phyloP scores from a whole-genome alignment of 2,329 filamentous ascomycete genomes.

The Cadophora malorum region DNA sequence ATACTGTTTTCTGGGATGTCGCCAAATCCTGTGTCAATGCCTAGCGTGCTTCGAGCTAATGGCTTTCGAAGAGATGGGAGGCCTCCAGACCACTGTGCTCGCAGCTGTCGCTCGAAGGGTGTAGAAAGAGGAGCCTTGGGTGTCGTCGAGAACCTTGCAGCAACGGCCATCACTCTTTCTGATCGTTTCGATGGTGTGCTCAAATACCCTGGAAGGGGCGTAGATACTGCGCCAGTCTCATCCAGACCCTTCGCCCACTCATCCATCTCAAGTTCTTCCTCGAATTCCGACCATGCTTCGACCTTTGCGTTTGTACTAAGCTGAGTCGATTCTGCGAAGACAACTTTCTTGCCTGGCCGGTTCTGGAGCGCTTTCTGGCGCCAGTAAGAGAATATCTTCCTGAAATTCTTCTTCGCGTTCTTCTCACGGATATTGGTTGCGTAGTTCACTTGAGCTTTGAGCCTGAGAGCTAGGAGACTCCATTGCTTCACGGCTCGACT shows the following conservation, averaged over 20 bases:
- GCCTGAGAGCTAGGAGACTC: conserved; percentile 41
- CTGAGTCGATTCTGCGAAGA: conserved; percentile 21
- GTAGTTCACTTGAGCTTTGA: conserved; percentile 39
- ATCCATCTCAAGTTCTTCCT: conserved; percentile 38
- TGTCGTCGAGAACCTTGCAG: conserved; percentile 51
- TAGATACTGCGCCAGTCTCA: conserved; percentile 30
- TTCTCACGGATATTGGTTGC: conserved; percentile 43
- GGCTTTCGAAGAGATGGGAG: conserved; percentile 31
- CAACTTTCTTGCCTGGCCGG: conserved; percentile 28
- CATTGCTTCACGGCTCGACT: conserved; percentile 43
- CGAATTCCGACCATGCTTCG: conserved; percentile 44
- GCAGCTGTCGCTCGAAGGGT: conserved; percentile 50
- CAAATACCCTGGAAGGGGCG: conserved; percentile 40
- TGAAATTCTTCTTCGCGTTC: conserved; percentile 43
- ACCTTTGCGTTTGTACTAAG: conserved; percentile 34
- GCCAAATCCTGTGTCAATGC: conserved; percentile 38
- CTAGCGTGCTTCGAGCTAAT: conserved; percentile 34
- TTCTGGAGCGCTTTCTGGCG: conserved; percentile 39
- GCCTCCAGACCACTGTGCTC: conserved; percentile 42
- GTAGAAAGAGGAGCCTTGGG: conserved; percentile 52
- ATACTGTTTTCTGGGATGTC: conserved; percentile 38
- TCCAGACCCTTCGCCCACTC: conserved; percentile 36
- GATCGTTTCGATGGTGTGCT: conserved; percentile 57
- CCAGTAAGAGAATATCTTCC: conserved; percentile 46
- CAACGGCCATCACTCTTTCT: conserved; percentile 47